Evolutionary conservation across 345 rosid genomes (phyloP).

Genomic region (Lepidium aucheri): DNA sequence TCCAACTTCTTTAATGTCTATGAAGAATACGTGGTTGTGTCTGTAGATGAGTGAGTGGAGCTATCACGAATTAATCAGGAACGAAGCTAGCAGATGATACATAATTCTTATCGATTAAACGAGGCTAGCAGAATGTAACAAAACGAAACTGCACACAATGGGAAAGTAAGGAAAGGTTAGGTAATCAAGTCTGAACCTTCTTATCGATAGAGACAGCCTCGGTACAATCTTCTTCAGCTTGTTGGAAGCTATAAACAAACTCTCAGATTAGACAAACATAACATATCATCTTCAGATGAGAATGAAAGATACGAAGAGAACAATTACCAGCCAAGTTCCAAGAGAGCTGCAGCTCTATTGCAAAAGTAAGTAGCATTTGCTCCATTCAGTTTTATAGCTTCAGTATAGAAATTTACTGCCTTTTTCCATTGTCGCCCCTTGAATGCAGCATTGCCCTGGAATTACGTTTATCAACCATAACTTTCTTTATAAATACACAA

Average conservation of each 20-base stretch:
- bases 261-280: slow-evolving; percentile 6
- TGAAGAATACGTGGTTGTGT: background rate
- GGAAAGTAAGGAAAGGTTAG: background rate
- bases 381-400: slow-evolving; percentile 80
- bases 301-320: background rate
- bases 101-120: background rate
- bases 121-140: background rate
- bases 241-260: slow-evolving; percentile 52
- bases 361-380: slow-evolving; percentile 60
- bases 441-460: slow-evolving; percentile 89
- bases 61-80: background rate
- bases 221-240: slow-evolving; percentile 87
- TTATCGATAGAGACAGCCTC: slow-evolving; percentile 72
- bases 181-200: slow-evolving; percentile 42
- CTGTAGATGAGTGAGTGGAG: no score
- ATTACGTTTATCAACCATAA: slow-evolving; percentile 11
- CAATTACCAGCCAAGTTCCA: slow-evolving; percentile 66
- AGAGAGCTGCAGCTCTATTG: slow-evolving; percentile 87
- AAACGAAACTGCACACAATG: background rate
- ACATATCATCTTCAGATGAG: slow-evolving; percentile 1
- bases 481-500: background rate
- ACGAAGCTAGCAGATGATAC: background rate
- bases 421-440: slow-evolving; percentile 80
- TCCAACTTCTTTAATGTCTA: background rate
- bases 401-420: slow-evolving; percentile 68